Percentiles rank a stretch among this genome's conserved stretches.
These are phyloP conservation scores for Clonostachys byssicola DNA, from an alignment of 2,329 filamentous ascomycete genomes.

Conservation along the genomic window DNA sequence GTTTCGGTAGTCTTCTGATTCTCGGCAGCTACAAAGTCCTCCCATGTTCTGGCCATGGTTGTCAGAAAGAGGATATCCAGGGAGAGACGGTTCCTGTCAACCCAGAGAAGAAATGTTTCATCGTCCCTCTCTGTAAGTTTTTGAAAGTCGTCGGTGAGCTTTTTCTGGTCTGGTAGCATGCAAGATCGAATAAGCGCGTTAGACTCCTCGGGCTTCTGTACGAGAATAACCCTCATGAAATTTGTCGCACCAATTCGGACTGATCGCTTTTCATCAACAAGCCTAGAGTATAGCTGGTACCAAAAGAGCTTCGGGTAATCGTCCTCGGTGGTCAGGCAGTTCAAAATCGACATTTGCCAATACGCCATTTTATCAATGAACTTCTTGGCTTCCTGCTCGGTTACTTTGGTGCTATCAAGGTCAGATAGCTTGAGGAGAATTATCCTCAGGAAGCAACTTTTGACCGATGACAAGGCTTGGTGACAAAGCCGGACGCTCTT, in stretches of 20 bases:
- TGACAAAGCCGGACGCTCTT: conserved; percentile 92
- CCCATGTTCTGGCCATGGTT: conserved; percentile 78
- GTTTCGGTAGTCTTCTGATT: conserved; percentile 78
- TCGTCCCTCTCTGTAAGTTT: conserved; percentile 86
- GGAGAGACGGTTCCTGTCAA: conserved; percentile 74
- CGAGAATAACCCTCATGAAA: conserved; percentile 86
- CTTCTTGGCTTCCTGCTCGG: conserved; percentile 58
- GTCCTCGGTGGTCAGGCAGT: conserved; percentile 72
- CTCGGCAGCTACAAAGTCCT: conserved; percentile 78
- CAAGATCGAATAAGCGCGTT: conserved; percentile 68
- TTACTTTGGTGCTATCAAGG: conserved; percentile 60
- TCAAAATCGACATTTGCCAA: conserved; percentile 90
- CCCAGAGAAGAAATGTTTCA: conserved; percentile 76
- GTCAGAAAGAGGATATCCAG: conserved; percentile 82
- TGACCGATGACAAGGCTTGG: conserved; percentile 73
- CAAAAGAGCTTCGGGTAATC: conserved; percentile 82
- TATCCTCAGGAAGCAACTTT: conserved; percentile 72
- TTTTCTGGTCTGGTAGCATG: conserved; percentile 64
- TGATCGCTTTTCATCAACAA: conserved; percentile 64
- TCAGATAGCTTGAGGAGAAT: conserved; percentile 81
- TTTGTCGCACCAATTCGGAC: conserved; percentile 76
- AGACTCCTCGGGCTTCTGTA: conserved; percentile 87
- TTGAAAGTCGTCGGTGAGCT: conserved; percentile 73
- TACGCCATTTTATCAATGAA: conserved; percentile 87
- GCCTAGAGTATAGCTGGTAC: conserved; percentile 87